Base-by-base conservation (phyloP, 108 stramenopile species). In the Nannochloropsis gaditana region DNA sequence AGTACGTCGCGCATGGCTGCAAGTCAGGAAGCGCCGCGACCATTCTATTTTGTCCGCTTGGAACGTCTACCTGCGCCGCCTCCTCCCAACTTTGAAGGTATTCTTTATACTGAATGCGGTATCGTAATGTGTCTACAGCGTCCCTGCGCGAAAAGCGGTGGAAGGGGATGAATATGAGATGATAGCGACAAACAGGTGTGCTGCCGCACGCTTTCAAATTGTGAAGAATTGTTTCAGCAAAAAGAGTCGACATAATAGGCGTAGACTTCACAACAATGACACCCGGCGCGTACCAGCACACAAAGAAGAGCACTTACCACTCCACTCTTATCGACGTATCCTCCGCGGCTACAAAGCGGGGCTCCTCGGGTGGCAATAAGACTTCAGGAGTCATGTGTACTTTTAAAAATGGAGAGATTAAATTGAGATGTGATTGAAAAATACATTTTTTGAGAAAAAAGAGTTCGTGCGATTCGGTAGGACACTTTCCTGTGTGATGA, bases 1-100 rank as follows among this genome's bases (percentile, higher is more conserved):
- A 73, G 59, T 73, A 73, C 19, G 59, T 73, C n/a, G 59, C 59
- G n/a, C 59, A 73, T n/a, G 59, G 59, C 59, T 73, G 59, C 59
- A 73, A n/a, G n/a, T 73, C 59, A 73, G 59, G n/a, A 15, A 73
- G 59, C 19, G 59, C 59, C 59, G 59, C 8, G 8, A 73, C n/a
- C 59, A 73, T 73, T 15, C 19, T 73, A n/a, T 73, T 73, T n/a
- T 73, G 59, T 3, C 59, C 59, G n/a, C 2, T 73, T 15, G 59
- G 59, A 6, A 73, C 59, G n/a, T 73, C 8, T n/a, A 73, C n/a
- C 59, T 15, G n/a, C n/a, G 59, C n/a, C 19, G 59, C 59, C 59
- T 73, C 59, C n/a, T 73, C 59, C 59, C 59, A 73, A n/a, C 19
- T 73, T n/a, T 73, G 59, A 8, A 73, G 59, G 59, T 73, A 73